Percentiles rank a stretch among this genome's conserved stretches.
phyloP scores from a whole-genome alignment of 2,329 filamentous ascomycete genomes.

The Botrytis deweyae region DNA sequence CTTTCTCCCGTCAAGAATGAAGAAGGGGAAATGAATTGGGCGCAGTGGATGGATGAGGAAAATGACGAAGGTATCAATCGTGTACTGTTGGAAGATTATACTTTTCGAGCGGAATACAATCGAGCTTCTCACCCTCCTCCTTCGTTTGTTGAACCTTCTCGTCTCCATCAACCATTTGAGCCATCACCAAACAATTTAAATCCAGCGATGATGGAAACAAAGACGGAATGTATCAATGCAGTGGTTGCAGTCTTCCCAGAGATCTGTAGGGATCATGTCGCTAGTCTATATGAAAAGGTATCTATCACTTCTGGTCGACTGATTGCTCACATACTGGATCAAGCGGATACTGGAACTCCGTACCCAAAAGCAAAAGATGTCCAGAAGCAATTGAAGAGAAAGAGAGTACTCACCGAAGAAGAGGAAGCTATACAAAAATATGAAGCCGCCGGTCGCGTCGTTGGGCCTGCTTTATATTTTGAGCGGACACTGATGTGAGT shows the following conservation, averaged over 20 bases:
- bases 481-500: conserved; percentile 24
- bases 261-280: conserved; percentile 46
- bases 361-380: conserved; percentile 48
- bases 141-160: not conserved
- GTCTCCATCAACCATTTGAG: not conserved
- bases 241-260: conserved; percentile 48
- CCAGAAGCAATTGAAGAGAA: conserved; percentile 40
- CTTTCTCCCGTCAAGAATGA: not conserved
- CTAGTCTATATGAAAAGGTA: conserved; percentile 40
- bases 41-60: not conserved
- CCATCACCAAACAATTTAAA: not conserved
- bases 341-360: conserved; percentile 41
- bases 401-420: conserved; percentile 40
- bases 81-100: conserved; percentile 3
- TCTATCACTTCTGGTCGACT: conserved; percentile 33
- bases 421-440: conserved; percentile 41
- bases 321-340: conserved; percentile 43
- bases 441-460: conserved; percentile 34
- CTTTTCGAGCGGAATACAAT: not conserved
- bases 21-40: not conserved
- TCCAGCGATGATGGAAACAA: conserved; percentile 19
- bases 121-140: not conserved
- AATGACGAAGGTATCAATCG: conserved; percentile 13
- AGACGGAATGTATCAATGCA: conserved; percentile 37
- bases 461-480: conserved; percentile 16